These are phyloP conservation scores for Nemania diffusa DNA, from an alignment of 2,329 filamentous ascomycete genomes.

Conservation along the genomic window DNA sequence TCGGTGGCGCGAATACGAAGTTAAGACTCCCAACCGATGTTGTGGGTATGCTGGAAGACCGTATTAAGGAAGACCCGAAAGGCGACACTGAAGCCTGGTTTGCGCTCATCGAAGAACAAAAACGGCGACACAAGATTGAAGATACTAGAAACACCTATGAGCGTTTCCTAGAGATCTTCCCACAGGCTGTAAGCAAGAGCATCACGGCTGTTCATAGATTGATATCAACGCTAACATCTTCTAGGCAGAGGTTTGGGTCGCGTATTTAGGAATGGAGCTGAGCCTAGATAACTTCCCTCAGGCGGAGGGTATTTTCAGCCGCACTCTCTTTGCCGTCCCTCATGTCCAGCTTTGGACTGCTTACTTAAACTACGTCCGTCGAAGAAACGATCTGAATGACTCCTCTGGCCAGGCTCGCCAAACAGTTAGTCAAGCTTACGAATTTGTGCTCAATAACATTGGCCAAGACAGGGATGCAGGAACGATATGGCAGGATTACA, in stretches of 20 bases:
- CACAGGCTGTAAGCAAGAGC: constrained; percentile 82
- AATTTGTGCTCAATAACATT: constrained; percentile 89
- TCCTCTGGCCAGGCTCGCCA: constrained; percentile 78
- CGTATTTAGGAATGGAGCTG: constrained; percentile 89
- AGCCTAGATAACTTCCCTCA: constrained; percentile 83
- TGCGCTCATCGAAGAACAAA: constrained; percentile 84
- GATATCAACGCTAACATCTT: constrained; percentile 51
- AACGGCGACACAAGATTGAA: constrained; percentile 82
- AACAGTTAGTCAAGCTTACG: constrained; percentile 86
- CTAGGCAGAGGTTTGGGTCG: constrained; percentile 91
- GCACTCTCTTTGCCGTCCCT: constrained; percentile 79
- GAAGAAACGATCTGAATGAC: constrained; percentile 89
- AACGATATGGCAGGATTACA: constrained; percentile 91
- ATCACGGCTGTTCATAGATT: background rate
- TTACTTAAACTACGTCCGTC: constrained; percentile 94
- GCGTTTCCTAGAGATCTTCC: constrained; percentile 88
- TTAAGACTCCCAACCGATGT: constrained; percentile 70
- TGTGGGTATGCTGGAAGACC: constrained; percentile 84
- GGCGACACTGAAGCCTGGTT: constrained; percentile 95
- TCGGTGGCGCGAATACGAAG: constrained; percentile 36
- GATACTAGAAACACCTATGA: constrained; percentile 84
- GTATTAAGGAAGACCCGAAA: constrained; percentile 90
- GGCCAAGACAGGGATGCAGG: constrained; percentile 93
- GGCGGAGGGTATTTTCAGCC: constrained; percentile 85
- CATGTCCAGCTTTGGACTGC: constrained; percentile 91